Base-by-base conservation (phyloP, 1,284 basidiomycete genomes). In the Exobasidium cylindrosporum region DNA sequence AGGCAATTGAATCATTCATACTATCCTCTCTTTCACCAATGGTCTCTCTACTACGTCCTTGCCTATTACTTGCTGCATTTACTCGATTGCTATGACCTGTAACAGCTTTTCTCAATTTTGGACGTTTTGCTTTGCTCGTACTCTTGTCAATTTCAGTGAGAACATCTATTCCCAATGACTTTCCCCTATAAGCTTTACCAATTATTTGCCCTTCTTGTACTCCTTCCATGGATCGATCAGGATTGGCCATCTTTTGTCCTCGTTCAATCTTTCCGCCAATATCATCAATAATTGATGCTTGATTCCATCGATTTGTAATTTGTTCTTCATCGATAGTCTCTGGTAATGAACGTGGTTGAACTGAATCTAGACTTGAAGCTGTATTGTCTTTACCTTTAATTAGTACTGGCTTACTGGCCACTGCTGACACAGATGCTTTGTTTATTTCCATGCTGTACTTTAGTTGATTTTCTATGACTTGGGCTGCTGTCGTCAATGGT, bases 111-210 rank as follows among this genome's bases (percentile, higher is more conserved):
- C 57, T 58, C 10, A 66, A 65, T 3, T 63, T 61, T 44, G 45
- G 60, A 3, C 69, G 62, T 2, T 44, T 23, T 3, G 63, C 54
- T 57, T 70, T 62, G 24, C 64, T 57, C 10, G 43, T 47, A 13
- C 61, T 21, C 40, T 57, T 57, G 55, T 74, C 70, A 13, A 74
- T 52, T 1, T 62, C 63, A 31, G 73, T 69, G 6, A 74, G 56
- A n/a, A 74, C 60, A 49, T 74, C 71, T 21, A 74, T 74, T 29
- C 72, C 72, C 14, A 65, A 45, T 13, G 23, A 26, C 28, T 54
- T 43, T 32, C 43, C 45, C 14, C 50, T 14, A 30, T 57, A 21
- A 21, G 29, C 52, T 50, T 30, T 43, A 17, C 58, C 24, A 29
- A 45, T 35, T 11, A n/a, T 10, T 7, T 62, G 13, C 26, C 52